Evolutionary conservation across 805 yeast species (phyloP), one percentile per base, ranked within the genome.

Genomic region (Saccharomycopsis capsularis): DNA sequence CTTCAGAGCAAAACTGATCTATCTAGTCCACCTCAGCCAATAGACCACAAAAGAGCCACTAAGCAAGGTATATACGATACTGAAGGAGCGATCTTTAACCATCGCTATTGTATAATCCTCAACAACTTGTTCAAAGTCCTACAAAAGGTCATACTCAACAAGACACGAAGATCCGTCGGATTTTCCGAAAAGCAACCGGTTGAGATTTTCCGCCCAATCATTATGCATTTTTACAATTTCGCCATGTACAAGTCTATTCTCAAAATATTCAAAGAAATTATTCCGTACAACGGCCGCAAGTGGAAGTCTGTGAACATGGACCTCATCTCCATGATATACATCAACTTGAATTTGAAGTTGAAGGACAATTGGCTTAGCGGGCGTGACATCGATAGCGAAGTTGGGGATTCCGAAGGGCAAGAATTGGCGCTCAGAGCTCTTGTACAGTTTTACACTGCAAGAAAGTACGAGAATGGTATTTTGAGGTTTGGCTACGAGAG

Each of bases 281-380:
- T 89, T 1, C 96, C 97, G 0, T 87, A 83, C 65, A 90, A 87
- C 59, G 96, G 96, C 18, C 80, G 93, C 52, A 89, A 90, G 63
- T 91, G 99, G 99, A 81, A 89, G 57, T 77, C 89, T 13, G 78
- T 81, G 54, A 93, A 91, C 61, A 91, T 93, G 97, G 96, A 90
- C 56, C 70, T 93, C 41, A 85, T 91, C 3, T 87, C 96, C 0
- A 81, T 86, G 52, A 89, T 91, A 2, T 91, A 85, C 59, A 62
- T 93, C 24, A 81, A 88, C 60, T 77, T 86, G 57, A 77, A 79
- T 56, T 68, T 89, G 35, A 78, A 81, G 16, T 63, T 91, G 42
- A 74, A 80, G 52, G 99, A 91, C 61, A 82, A 81, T 53, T 91
- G 98, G 98, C 72, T 91, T 25, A 81, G 81, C 15, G 95, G 95